Evolutionary conservation across 106 monocot species (phyloP).

Genomic region (Dendrobium officinale): DNA sequence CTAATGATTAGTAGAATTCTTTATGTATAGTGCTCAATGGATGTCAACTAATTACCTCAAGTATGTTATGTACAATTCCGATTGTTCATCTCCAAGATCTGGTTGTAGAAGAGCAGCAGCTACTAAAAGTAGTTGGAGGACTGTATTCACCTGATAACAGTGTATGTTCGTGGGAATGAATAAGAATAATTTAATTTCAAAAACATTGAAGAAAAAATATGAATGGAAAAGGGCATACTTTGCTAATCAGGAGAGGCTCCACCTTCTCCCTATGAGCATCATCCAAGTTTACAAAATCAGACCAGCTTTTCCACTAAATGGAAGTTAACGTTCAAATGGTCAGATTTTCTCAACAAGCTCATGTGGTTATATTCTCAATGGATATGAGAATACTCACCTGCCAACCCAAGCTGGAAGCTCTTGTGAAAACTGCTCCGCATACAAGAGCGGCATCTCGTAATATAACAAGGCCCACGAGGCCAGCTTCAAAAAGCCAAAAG

Average conservation of each 20-base stretch:
- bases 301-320: slow-evolving; percentile 79
- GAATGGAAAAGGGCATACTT: slow-evolving; percentile 35
- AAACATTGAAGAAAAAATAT: neutral
- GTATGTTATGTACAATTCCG: slow-evolving; percentile 56
- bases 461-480: slow-evolving; percentile 65
- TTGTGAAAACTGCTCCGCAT: slow-evolving; percentile 68
- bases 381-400: slow-evolving; percentile 31
- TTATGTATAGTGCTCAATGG: neutral
- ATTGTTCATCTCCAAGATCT: slow-evolving; percentile 63
- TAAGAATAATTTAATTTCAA: neutral
- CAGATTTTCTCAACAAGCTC: neutral
- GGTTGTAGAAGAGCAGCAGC: slow-evolving; percentile 89
- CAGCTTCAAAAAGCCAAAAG: slow-evolving; percentile 45
- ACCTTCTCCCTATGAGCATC: slow-evolving; percentile 56
- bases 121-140: slow-evolving; percentile 81
- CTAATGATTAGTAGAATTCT: neutral
- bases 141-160: slow-evolving; percentile 72
- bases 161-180: neutral
- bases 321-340: neutral
- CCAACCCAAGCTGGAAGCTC: slow-evolving; percentile 81
- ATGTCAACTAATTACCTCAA: slow-evolving; percentile 50
- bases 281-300: slow-evolving; percentile 72
- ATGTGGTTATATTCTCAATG: neutral
- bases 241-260: slow-evolving; percentile 93
- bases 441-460: slow-evolving; percentile 77